Base-by-base conservation (phyloP, 371 early-diverging fungal species). In the Apophysomyces sp. region DNA sequence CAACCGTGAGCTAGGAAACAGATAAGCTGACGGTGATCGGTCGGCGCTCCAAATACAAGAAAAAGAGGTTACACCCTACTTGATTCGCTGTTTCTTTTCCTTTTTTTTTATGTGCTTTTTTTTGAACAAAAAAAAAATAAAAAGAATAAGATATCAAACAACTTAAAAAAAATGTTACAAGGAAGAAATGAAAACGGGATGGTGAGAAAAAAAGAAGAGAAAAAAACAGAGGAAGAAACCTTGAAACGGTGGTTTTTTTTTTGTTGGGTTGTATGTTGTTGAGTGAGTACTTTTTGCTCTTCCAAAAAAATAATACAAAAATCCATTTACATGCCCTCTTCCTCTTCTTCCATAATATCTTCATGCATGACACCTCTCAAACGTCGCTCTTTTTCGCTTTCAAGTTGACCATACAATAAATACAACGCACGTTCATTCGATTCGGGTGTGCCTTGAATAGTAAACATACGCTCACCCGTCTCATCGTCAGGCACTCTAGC, bases 381-480 rank as follows among this genome's bases (percentile, higher is more conserved):
- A 59, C 92, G 89, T 65, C 87, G 88, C 66, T 90, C 89, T 67
- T 87, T 89, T 85, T 97, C 96, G 54, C 76, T 76, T 76, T 97
- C 95, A 58, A 97, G 72, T 73, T 94, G 89, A 21, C 88, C 88
- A 69, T 94, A 93, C 40, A 97, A 83, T 68, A 96, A 81, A 59
- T 89, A 93, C 56, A 95, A 78, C 2, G 97, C 97, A 74, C 88
- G 88, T 75, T 93, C 92, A 72, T 92, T 94, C 58, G 89, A 80
- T 65, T 95, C 94, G 11, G 87, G 77, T 1, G 91, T 86, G 39
- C 97, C 97, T 56, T 88, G 87, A 69, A 97, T 92, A 26, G 95
- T 95, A 60, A 97, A 92, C 82, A 94, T 86, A 8, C 96, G 84
- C 69, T 94, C 94, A 54, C 86, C 89, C 27, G 82, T 71, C 57